These are phyloP conservation scores for Amanita rimosa DNA, from an alignment of 768 basidiomycete species.

Conservation along the genomic window DNA sequence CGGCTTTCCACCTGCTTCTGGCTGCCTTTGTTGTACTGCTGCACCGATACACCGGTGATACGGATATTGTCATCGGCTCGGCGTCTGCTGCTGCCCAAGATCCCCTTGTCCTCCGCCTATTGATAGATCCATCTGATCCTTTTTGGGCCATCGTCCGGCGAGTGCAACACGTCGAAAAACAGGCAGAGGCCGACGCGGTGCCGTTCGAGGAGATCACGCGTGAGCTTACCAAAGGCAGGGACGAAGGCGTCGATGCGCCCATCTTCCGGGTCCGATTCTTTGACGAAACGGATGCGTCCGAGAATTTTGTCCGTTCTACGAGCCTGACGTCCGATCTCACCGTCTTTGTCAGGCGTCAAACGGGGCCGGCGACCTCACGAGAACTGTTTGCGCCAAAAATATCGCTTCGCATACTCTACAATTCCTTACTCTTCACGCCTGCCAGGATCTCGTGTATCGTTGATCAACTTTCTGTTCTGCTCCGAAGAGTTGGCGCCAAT, in stretches of 20 bases:
- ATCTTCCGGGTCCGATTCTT: conserved; percentile 96
- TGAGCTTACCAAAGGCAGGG: conserved; percentile 55
- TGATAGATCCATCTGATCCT: conserved; percentile 75
- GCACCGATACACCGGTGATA: conserved; percentile 93
- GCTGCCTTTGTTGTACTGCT: conserved; percentile 88
- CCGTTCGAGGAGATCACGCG: conserved; percentile 71
- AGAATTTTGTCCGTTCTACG: conserved; percentile 68
- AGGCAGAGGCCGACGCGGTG: conserved; percentile 72
- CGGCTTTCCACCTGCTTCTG: conserved; percentile 85
- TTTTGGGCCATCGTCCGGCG: conserved; percentile 84
- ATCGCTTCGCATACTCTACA: conserved; percentile 81
- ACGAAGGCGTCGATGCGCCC: conserved; percentile 48
- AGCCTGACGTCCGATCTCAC: conserved; percentile 88
- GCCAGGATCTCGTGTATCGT: conserved; percentile 67
- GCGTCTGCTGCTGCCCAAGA: conserved; percentile 66
- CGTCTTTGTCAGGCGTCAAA: conserved; percentile 73
- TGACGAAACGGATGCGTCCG: conserved; percentile 75
- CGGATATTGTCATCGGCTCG: conserved; percentile 83
- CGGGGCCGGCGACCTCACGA: conserved; percentile 56
- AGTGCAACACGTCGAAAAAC: conserved; percentile 72
- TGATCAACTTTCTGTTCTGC: conserved; percentile 74
- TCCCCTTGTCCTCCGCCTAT: conserved; percentile 76
- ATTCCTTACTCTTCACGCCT: conserved; percentile 85
- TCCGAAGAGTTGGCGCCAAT: conserved; percentile 59
- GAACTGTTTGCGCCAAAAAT: conserved; percentile 64